Conservation (phyloP, 208 protist species). For the Leishmania guyanensis region DNA sequence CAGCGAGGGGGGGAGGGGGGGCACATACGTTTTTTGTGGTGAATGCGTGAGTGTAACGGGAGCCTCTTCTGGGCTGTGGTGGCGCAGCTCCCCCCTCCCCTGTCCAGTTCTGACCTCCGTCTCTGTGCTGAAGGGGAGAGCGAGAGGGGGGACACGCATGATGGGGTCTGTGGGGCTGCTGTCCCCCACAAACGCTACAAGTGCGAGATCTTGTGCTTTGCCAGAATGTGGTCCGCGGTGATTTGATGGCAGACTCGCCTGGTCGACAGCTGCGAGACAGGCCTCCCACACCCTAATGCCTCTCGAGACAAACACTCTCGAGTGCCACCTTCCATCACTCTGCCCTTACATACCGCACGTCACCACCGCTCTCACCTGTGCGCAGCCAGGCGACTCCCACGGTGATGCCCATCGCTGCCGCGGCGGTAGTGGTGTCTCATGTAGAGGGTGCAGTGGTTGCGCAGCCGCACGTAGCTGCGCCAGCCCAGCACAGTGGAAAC, state of each 20-base stretch:
- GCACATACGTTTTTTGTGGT: too few species aligned
- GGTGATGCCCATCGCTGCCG: neutral
- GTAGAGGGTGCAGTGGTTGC: slow-evolving; percentile 28
- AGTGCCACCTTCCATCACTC: neutral
- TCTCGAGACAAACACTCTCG: neutral
- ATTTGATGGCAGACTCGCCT: neutral
- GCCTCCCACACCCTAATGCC: neutral
- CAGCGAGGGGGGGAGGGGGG: too few species aligned
- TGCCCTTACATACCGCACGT: neutral
- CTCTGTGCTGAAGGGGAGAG: too few species aligned
- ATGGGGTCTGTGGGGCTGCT: too few species aligned
- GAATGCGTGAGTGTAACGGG: too few species aligned
- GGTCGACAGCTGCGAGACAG: neutral
- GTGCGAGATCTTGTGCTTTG: too few species aligned
- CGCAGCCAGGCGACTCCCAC: slow-evolving; percentile 6
- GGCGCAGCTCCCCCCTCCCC: too few species aligned
- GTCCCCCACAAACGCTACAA: too few species aligned
- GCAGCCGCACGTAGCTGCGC: slow-evolving; percentile 53
- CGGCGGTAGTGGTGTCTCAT: slow-evolving; percentile 25
- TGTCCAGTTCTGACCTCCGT: too few species aligned
- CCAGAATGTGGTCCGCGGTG: neutral
- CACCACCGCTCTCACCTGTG: neutral
- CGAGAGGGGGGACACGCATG: too few species aligned
- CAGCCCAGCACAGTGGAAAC: slow-evolving; percentile 57
- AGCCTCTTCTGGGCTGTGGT: too few species aligned